Conservation (phyloP, 108 stramenopile genomes). For the Nannochloropsis salina region DNA sequence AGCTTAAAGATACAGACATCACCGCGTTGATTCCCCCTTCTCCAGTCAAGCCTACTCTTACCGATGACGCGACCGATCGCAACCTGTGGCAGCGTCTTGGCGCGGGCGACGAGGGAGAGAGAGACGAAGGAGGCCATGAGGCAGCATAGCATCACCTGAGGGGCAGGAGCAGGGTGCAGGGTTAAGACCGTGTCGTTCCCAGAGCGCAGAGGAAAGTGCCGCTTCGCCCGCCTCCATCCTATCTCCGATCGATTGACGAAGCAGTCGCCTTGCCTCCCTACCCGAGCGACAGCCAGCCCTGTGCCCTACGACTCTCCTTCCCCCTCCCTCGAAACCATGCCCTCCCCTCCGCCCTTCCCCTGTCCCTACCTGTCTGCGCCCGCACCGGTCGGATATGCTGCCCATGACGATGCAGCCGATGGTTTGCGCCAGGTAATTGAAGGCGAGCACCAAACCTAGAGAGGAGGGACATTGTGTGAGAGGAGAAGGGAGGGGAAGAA, state of each 20-base stretch:
- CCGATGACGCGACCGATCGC: slow-evolving; percentile 43
- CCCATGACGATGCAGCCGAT: slow-evolving; percentile 46
- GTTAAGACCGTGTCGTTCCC: too few relatives aligned
- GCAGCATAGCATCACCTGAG: slow-evolving; percentile 43
- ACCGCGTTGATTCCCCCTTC: background rate
- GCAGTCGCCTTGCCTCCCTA: too few relatives aligned
- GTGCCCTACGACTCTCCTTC: background rate
- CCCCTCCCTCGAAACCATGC: too few relatives aligned
- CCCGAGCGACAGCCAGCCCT: background rate
- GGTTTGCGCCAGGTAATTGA: slow-evolving; percentile 38
- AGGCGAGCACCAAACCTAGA: slow-evolving; percentile 31
- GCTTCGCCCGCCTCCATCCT: too few relatives aligned
- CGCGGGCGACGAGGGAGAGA: slow-evolving; percentile 44
- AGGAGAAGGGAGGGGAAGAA: too few relatives aligned
- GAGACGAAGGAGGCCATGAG: slow-evolving; percentile 47
- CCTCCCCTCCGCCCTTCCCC: slow-evolving; percentile 4
- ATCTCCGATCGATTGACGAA: too few relatives aligned
- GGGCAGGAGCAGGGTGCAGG: background rate
- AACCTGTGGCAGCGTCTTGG: slow-evolving; percentile 44
- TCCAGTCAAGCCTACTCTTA: background rate
- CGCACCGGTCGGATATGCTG: slow-evolving; percentile 45
- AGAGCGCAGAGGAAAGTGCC: too few relatives aligned
- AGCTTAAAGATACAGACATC: background rate
- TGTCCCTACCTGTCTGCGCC: slow-evolving; percentile 30
- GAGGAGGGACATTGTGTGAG: too few relatives aligned